A percentile compares a stretch with the other conserved stretches of the same genome.
These are phyloP conservation scores for Pestalotiopsis fici DNA, from an alignment of 2,329 filamentous ascomycete genomes.

Conservation along the genomic window DNA sequence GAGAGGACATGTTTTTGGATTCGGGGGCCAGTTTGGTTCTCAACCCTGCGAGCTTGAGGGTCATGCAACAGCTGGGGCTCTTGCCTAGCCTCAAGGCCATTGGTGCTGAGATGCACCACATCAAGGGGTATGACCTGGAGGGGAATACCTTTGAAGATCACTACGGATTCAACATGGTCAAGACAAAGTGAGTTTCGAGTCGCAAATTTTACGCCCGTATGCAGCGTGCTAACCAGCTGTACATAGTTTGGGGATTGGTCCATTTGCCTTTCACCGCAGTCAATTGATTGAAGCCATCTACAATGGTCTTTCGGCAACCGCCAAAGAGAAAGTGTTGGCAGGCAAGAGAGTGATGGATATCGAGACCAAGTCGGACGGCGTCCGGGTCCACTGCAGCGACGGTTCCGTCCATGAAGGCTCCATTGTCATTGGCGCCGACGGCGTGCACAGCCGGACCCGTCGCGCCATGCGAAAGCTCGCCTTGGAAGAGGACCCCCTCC, in stretches of 20 bases:
- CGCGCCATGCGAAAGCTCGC: slow-evolving; percentile 15
- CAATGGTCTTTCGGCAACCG: slow-evolving; percentile 15
- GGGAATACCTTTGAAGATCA: not conserved
- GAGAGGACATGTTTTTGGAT: not conserved
- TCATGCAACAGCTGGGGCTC: slow-evolving; percentile 4
- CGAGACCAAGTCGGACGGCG: slow-evolving; percentile 17
- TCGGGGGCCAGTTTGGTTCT: not conserved
- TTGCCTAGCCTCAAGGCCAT: not conserved
- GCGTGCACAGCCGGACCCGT: slow-evolving; percentile 21
- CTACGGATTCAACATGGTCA: not conserved
- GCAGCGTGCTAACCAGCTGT: not conserved
- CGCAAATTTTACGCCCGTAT: too few relatives aligned
- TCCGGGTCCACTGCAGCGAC: slow-evolving; percentile 20
- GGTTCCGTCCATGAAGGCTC: slow-evolving; percentile 21
- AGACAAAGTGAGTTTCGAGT: not conserved
- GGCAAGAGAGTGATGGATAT: slow-evolving; percentile 17
- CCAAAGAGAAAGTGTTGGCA: slow-evolving; percentile 15
- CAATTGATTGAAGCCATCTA: slow-evolving; percentile 20
- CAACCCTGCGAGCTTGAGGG: not conserved
- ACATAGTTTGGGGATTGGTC: slow-evolving; percentile 14
- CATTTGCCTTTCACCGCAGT: slow-evolving; percentile 16
- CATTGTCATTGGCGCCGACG: slow-evolving; percentile 22
- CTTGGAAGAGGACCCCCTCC: not conserved
- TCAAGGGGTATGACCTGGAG: not conserved
- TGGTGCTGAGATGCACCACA: not conserved